Evolutionary conservation across 2,329 filamentous ascomycete genomes (phyloP), one percentile per base, ranked within the genome.

Genomic region (Aspergillus felis): DNA sequence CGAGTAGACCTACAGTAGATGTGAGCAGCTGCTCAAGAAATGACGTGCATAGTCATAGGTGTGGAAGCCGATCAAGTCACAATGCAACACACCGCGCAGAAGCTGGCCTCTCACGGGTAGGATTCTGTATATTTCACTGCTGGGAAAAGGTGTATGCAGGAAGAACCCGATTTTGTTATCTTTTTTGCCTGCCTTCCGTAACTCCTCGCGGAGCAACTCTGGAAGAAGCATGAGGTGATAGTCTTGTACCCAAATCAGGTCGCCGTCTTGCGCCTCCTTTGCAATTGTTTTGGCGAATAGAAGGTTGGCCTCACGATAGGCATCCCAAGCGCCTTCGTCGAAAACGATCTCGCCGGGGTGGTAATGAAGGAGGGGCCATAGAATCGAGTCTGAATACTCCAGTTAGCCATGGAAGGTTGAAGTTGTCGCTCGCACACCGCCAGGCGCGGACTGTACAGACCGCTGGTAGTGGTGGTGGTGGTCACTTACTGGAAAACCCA

Each of bases 91-190:
- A 56, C 94, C 92, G 51, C 89, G 83, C 48, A 99, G 83, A 52
- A 97, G 87, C 68, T 91, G 88, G 72, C 96, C 92, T 61, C 94
- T 86, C 29, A 97, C 93, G 0, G 94, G 94, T 8, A 97, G 81
- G 64, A 97, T 97, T 62, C 94, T 87, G 78, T 97, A 97, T 70
- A 97, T 96, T 76, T 97, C 93, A 66, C 90, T 95, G 73, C 91
- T 96, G 12, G 94, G 94, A 77, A 97, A 99, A 0, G 94, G 93
- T 0, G 94, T 97, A 75, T 99, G 94, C 38, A 97, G 80, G 82
- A 97, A 99, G 83, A 97, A 97, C 64, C 93, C 94, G 67, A 99
- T 94, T 81, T 96, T 96, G 76, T 97, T 87, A 65, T 97, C 95
- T 78, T 92, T 91, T 78, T 89, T 91, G 60, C 82, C 82, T 61